Conservation (phyloP, 2,329 filamentous ascomycete genomes). For the Fusarium tjaetaba region DNA sequence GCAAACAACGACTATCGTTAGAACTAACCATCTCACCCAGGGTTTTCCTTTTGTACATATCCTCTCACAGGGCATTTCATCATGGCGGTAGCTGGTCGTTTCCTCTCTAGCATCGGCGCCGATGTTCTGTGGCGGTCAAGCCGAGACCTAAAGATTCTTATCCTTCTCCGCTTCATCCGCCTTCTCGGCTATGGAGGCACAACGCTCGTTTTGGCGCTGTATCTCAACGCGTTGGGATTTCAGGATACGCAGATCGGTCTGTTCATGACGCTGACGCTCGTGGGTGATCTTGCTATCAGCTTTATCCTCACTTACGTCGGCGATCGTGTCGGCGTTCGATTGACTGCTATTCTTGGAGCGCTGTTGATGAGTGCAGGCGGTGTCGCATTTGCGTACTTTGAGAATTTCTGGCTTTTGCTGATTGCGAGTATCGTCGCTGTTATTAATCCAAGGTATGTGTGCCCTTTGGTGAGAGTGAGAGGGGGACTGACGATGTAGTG, state of each 20-base stretch:
- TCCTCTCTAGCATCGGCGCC: constrained; percentile 34
- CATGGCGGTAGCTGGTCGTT: background rate
- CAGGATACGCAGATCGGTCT: constrained; percentile 30
- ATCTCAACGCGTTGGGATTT: constrained; percentile 35
- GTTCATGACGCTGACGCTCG: constrained; percentile 37
- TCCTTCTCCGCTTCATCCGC: constrained; percentile 34
- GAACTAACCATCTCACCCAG: too few relatives aligned
- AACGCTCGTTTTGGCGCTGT: constrained; percentile 33
- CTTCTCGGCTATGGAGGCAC: constrained; percentile 37
- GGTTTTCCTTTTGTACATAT: background rate
- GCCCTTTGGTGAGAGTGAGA: background rate
- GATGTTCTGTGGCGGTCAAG: constrained; percentile 33
- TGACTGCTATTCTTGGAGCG: constrained; percentile 23
- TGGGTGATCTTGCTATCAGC: constrained; percentile 39
- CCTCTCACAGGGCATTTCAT: background rate
- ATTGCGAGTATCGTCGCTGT: constrained; percentile 31
- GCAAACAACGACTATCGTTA: background rate
- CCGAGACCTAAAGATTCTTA: constrained; percentile 32
- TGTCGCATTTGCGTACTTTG: constrained; percentile 22
- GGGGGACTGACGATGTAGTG: background rate
- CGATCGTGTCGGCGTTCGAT: constrained; percentile 28
- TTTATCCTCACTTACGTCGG: constrained; percentile 35
- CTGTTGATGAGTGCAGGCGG: constrained; percentile 34
- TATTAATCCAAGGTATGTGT: constrained; percentile 33
- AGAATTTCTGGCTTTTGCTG: constrained; percentile 36